These are phyloP conservation scores for Mortierella sp. DNA, from an alignment of 371 early-diverging fungal species.

Conservation along the genomic window DNA sequence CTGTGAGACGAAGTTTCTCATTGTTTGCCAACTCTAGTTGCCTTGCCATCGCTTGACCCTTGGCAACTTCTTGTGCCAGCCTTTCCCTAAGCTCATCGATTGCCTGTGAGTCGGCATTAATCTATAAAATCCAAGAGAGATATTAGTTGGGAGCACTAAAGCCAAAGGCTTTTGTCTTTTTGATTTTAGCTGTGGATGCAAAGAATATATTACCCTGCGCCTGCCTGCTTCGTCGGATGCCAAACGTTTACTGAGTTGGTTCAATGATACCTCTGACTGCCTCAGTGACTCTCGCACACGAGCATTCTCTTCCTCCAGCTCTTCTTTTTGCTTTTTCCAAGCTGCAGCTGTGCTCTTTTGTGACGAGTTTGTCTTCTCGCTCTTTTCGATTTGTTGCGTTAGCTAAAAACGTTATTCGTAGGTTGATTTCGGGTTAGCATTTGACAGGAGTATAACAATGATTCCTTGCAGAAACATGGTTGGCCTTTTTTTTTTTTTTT, in stretches of 20 bases:
- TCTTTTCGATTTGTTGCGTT: constrained; percentile 37
- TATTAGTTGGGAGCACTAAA: background rate
- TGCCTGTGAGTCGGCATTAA: constrained; percentile 34
- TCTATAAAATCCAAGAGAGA: constrained; percentile 2
- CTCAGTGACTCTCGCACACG: constrained; percentile 25
- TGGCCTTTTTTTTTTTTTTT: background rate
- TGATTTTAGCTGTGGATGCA: no score
- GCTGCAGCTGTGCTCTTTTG: constrained; percentile 40
- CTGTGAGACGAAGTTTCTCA: constrained; percentile 34
- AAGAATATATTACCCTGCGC: constrained; percentile 24
- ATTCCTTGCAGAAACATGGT: background rate
- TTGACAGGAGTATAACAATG: background rate
- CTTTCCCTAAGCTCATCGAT: constrained; percentile 29
- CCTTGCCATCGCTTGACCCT: constrained; percentile 29
- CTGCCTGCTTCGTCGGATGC: constrained; percentile 20
- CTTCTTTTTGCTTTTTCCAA: constrained; percentile 38
- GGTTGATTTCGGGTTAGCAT: background rate
- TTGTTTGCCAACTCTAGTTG: constrained; percentile 24
- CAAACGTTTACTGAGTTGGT: constrained; percentile 16
- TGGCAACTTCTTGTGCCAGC: constrained; percentile 34
- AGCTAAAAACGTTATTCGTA: constrained; percentile 14
- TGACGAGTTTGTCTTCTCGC: constrained; percentile 31
- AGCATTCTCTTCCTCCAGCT: constrained; percentile 35
- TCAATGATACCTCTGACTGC: constrained; percentile 24
- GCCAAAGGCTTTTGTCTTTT: no score